Percentiles rank a stretch among this genome's conserved stretches.
These are phyloP conservation scores for Solanum corneliomulleri DNA, from an alignment of 257 asterid species.

Conservation along the genomic window DNA sequence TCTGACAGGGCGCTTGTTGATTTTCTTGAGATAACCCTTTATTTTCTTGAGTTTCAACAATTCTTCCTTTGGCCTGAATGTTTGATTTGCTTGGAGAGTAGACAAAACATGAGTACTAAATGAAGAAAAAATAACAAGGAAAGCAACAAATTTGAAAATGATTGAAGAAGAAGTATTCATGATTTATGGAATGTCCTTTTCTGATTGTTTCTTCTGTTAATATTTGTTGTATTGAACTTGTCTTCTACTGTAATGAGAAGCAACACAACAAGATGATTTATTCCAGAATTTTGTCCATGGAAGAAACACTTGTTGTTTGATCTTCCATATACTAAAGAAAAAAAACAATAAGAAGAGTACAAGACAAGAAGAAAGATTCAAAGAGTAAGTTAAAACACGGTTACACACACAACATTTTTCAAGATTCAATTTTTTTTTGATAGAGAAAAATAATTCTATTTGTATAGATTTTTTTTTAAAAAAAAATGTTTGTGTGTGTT, in stretches of 20 bases:
- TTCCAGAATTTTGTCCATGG: constrained; percentile 57
- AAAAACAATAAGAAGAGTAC: not conserved
- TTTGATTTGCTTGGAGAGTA: constrained; percentile 26
- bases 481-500: constrained; percentile 15
- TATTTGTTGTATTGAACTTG: constrained; percentile 35
- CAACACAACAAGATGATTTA: constrained; percentile 19
- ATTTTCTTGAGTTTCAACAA: constrained; percentile 36
- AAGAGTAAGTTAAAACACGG: constrained; percentile 32
- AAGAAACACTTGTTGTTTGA: constrained; percentile 14
- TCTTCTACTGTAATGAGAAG: constrained; percentile 24
- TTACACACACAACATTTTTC: constrained; percentile 28
- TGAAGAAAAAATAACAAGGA: constrained; percentile 21
- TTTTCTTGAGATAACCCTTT: constrained; percentile 40
- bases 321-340: constrained; percentile 12
- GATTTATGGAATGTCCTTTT: constrained; percentile 16
- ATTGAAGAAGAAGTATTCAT: constrained; percentile 21
- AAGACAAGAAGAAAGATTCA: constrained; percentile 5
- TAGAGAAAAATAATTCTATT: not conserved
- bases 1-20: constrained; percentile 74
- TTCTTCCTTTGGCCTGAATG: constrained; percentile 46
- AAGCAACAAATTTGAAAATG: constrained; percentile 49
- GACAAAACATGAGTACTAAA: not conserved
- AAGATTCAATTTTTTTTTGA: not conserved
- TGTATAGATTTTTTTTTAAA: not conserved
- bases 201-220: constrained; percentile 18